These are phyloP conservation scores for Malassezia obtusa DNA, from an alignment of 1,284 basidiomycete species.

Conservation along the genomic window DNA sequence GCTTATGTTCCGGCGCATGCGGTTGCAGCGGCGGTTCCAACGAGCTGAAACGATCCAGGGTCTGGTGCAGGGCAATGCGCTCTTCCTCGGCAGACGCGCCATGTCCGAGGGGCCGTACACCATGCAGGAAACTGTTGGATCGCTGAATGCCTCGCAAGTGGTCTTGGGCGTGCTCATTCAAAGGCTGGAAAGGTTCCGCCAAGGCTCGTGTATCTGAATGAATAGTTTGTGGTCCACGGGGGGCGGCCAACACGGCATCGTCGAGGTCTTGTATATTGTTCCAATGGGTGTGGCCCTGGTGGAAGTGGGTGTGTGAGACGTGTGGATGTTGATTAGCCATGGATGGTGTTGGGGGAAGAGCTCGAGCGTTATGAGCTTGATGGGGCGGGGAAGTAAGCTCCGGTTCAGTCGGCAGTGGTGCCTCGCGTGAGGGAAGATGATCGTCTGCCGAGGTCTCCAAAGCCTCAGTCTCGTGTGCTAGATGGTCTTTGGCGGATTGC, in stretches of 20 bases:
- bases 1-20: too few relatives aligned
- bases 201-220: not conserved
- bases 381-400: too few relatives aligned
- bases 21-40: not conserved
- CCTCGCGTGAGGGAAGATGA: too few relatives aligned
- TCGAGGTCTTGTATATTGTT: not conserved
- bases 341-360: too few relatives aligned
- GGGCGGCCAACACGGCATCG: not conserved
- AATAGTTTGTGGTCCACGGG: not conserved
- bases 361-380: too few relatives aligned
- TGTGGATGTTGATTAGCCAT: not conserved
- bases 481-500: too few relatives aligned
- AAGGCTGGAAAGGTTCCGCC: not conserved
- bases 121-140: not conserved
- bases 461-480: too few relatives aligned
- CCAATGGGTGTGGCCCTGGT: not conserved
- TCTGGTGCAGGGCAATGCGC: not conserved
- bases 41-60: not conserved
- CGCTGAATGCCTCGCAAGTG: not conserved
- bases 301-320: not conserved
- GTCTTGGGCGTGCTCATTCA: not conserved
- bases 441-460: too few relatives aligned
- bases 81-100: not conserved
- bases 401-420: too few relatives aligned
- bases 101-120: not conserved